Evolutionary conservation across 2,329 filamentous ascomycete species (phyloP).

Genomic region (Cryphonectria nitschkei): DNA sequence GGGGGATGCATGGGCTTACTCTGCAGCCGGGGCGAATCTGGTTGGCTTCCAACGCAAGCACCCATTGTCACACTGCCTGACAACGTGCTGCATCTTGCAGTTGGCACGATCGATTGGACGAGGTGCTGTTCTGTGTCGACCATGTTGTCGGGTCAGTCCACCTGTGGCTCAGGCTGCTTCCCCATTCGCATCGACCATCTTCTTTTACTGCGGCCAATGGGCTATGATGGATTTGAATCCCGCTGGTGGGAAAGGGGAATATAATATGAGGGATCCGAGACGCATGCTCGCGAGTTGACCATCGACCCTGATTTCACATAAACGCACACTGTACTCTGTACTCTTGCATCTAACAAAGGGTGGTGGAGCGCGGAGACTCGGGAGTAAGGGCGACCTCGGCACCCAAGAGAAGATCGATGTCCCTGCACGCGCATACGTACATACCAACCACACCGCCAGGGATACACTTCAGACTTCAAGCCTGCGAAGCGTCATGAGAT

Average conservation of each 20-base stretch:
- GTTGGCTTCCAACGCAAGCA: constrained; percentile 5
- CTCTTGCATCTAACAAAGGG: not conserved
- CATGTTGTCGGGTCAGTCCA: not conserved
- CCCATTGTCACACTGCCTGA: constrained; percentile 22
- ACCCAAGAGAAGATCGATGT: not conserved
- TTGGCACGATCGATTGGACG: not conserved
- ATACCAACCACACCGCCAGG: not conserved
- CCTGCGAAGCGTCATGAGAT: not conserved
- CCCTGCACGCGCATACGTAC: not conserved
- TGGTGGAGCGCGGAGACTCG: not conserved
- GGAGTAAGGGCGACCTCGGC: constrained; percentile 4
- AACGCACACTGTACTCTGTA: not conserved
- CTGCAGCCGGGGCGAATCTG: not conserved
- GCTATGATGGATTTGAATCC: not conserved
- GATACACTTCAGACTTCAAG: not conserved
- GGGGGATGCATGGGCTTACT: not conserved
- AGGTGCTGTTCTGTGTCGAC: not conserved
- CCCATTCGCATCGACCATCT: not conserved
- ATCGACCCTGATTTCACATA: not conserved
- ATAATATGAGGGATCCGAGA: not conserved
- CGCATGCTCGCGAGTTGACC: not conserved
- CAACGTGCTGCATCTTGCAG: constrained; percentile 27
- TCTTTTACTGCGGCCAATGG: not conserved
- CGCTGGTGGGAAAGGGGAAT: no score
- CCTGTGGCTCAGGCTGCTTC: not conserved